Base-by-base conservation (phyloP, 2,329 filamentous ascomycete genomes). In the Xylariaceae sp. region DNA sequence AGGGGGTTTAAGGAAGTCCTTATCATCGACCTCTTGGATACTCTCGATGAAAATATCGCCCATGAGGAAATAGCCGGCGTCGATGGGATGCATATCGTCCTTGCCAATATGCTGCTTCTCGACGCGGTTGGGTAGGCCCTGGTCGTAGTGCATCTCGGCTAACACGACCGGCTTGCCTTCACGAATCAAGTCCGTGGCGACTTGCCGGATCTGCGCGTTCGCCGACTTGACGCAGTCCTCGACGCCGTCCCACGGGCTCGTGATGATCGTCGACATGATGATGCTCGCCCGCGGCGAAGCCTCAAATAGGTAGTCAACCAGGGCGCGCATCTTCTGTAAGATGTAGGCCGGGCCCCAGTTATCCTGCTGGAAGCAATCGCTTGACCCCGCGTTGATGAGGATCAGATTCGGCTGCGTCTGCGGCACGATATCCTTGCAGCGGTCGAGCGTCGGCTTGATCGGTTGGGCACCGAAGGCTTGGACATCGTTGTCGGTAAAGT, bases 401-500 rank as follows among this genome's bases (percentile, higher is more conserved):
- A 68, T 58, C 5, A 68, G 57, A 44, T 68, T 68, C 24, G 66
- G 66, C 39, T 66, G 66, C 3, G 60, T 58, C 46, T 63, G 57
- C 1, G 66, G 66, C 23, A 68, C 66, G 35, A 66, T 60, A 48
- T 67, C 60, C 43, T 58, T 62, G 21, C 64, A 62, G 35, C 63
- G 60, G 24, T 64, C 63, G 41, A 64, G 61, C n/a, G 62, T 65
- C 2, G 63, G 63, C 45, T 64, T 61, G 44, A 68, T 65, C 13
- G 64, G 64, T 16, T 66, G 64, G 8, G 64, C 66, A 18, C 64
- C 61, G 39, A 64, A 68, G 27, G 64, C 66, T 35, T 68, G 64
- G n/a, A 68, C 64, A 18, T 68, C 66, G 44, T 68, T 68, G 49
- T 68, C 66, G 33, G 63, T 60, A 46, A 68, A 65, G 18, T 66